Evolutionary conservation across 345 rosid species (phyloP).

Genomic region (Rhodamnia argentea): DNA sequence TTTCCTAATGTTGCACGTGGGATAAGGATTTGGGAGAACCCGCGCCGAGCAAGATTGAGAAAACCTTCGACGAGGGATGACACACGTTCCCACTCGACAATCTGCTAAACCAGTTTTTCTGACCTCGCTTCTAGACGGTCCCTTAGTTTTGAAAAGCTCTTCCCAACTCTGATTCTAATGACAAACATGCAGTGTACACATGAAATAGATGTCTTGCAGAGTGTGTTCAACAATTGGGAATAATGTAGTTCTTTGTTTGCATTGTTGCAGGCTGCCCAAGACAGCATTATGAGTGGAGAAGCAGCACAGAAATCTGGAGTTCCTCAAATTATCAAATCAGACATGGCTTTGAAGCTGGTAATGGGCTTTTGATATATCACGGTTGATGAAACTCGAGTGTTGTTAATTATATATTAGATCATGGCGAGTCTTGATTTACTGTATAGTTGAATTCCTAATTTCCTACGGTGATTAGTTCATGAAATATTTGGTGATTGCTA

Average conservation of each 20-base stretch:
- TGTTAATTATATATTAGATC: not conserved
- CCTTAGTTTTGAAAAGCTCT: not conserved
- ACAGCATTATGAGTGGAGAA: not conserved
- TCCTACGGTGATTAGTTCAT: not conserved
- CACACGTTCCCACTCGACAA: no score
- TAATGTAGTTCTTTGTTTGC: not conserved
- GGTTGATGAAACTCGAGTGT: not conserved
- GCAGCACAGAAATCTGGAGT: not conserved
- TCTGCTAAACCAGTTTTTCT: no score
- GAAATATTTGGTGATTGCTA: not conserved
- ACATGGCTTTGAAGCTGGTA: not conserved
- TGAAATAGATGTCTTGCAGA: not conserved
- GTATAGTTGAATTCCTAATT: not conserved
- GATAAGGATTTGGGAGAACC: no score
- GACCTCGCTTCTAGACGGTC: no score
- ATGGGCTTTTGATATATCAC: not conserved
- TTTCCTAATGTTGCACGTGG: no score
- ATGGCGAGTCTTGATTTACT: not conserved
- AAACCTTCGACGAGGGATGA: no score
- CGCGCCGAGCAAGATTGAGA: no score
- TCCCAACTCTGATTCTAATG: not conserved
- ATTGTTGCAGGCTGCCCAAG: not conserved
- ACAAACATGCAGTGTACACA: not conserved
- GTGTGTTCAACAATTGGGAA: not conserved
- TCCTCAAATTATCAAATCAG: not conserved